Percentiles rank a stretch among this genome's conserved stretches.
These are phyloP conservation scores for Pythium pyrilobum DNA, from an alignment of 352 stramenopile species.

Conservation along the genomic window DNA sequence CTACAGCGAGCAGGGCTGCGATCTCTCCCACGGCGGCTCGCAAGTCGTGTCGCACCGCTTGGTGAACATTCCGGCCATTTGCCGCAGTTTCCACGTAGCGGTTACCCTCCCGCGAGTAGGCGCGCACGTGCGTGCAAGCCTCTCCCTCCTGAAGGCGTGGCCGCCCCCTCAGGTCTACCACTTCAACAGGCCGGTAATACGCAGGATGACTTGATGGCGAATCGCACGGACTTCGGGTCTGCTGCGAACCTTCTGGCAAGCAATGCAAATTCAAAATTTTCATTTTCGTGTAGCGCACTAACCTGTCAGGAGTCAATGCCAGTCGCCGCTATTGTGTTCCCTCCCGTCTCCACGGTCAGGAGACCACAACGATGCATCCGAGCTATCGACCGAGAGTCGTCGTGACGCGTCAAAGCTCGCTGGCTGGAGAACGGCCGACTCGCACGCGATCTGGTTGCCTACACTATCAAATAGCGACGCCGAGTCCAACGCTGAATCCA, in stretches of 20 bases:
- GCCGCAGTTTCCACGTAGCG: conserved; percentile 4
- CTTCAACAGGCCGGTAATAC: background rate
- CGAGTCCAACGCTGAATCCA: conserved; percentile 16
- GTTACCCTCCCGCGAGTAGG: background rate
- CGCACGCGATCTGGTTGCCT: conserved; percentile 17
- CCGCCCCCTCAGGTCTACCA: too few species aligned
- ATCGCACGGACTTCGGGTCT: too few species aligned
- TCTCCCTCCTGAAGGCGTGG: too few species aligned
- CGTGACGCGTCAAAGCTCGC: conserved; percentile 5
- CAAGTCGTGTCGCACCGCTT: background rate
- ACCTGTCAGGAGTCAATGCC: conserved; percentile 6
- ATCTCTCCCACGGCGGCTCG: background rate
- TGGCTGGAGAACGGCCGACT: conserved; percentile 15
- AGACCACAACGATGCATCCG: conserved; percentile 7
- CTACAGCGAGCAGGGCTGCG: background rate
- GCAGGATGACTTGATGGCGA: too few species aligned
- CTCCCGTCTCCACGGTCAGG: background rate
- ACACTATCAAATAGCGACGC: conserved; percentile 8
- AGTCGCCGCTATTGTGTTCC: background rate
- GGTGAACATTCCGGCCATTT: background rate
- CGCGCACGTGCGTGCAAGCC: conserved; percentile 1
- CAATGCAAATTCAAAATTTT: too few species aligned
- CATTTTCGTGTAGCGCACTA: too few species aligned
- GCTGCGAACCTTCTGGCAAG: too few species aligned
- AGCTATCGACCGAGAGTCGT: conserved; percentile 17